Evolutionary conservation across 768 basidiomycete genomes (phyloP).

Genomic region (Mycena galericulata): DNA sequence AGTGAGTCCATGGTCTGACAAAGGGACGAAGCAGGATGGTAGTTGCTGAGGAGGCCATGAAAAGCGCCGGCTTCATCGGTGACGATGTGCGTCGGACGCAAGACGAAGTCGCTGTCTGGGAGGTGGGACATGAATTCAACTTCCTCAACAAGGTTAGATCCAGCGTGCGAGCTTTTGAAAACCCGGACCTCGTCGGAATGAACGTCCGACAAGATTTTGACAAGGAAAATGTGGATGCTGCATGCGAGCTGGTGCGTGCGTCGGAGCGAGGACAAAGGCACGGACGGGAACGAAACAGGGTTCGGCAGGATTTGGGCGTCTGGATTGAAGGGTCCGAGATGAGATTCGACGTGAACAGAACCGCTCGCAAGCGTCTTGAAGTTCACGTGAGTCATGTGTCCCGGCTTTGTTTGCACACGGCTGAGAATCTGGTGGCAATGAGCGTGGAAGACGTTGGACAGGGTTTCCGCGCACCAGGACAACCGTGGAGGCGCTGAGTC

Average conservation of each 20-base stretch:
- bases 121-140: slow-evolving; percentile 1
- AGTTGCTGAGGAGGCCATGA: neutral
- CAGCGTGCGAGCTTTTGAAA: neutral
- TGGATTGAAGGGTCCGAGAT: neutral
- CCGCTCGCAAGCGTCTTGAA: neutral
- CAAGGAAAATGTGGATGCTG: neutral
- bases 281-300: neutral
- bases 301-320: neutral
- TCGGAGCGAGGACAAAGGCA: neutral
- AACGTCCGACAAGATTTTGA: neutral
- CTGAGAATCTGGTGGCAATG: neutral
- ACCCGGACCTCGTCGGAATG: neutral
- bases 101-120: slow-evolving; percentile 1
- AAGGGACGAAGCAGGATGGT: slow-evolving; percentile 12
- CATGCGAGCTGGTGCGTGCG: neutral
- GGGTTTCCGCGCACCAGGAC: neutral
- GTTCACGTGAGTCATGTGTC: neutral
- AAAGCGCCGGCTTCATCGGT: neutral
- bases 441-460: neutral
- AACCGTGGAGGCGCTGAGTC: neutral
- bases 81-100: neutral
- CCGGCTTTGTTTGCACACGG: neutral
- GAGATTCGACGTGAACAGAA: neutral
- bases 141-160: neutral
- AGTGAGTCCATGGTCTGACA: neutral